Evolutionary conservation across 2,329 filamentous ascomycete genomes (phyloP), one percentile per base, ranked within the genome.

Genomic region (Diaporthe citrichinensis): DNA sequence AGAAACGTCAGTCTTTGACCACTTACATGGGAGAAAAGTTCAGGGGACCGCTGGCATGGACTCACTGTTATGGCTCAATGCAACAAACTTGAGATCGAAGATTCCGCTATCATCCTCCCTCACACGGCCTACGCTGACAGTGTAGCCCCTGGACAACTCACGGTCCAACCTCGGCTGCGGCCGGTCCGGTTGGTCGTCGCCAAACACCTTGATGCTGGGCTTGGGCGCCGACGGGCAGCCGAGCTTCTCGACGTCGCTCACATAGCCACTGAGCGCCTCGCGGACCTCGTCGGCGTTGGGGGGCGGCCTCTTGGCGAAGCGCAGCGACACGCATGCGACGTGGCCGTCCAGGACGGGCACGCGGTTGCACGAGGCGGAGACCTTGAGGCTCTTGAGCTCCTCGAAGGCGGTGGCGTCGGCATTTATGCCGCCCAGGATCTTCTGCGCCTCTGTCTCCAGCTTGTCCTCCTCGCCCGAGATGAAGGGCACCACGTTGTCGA

Each of bases 391-490:
- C 20, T 88, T 85, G 84, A 97, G 95, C 82, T 97, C 93, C 71
- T 92, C 87, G 79, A 98, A 95, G 17, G 92, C 93, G 8, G 94
- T 95, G 25, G 90, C 88, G 25, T 94, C 92, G 55, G 86, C 85
- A 81, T 95, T 95, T 80, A 98, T 87, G 46, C 84, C 84, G 71
- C 97, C 96, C 3, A 98, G 90, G 80, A 98, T 98, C 90, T 98
- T 98, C 81, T 94, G 94, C 2, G 97, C 96, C 85, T 98, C 97
- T 4, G 94, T 94, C 88, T 98, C 95, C 41, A 98, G 91, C 88
- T 98, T 98, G 85, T 98, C 96, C 85, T 98, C 97, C 86, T 98
- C 97, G 75, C 96, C 96, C 1, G 90, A 90, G 83, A 98, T 99
- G 85, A 92, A 98, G 12, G 97, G 97, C 59, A 99, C 95, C 2